A percentile compares a stretch with the other conserved stretches of the same genome.
Conservation (phyloP, 164 flowering plant species). For the Sextonia rubra region DNA sequence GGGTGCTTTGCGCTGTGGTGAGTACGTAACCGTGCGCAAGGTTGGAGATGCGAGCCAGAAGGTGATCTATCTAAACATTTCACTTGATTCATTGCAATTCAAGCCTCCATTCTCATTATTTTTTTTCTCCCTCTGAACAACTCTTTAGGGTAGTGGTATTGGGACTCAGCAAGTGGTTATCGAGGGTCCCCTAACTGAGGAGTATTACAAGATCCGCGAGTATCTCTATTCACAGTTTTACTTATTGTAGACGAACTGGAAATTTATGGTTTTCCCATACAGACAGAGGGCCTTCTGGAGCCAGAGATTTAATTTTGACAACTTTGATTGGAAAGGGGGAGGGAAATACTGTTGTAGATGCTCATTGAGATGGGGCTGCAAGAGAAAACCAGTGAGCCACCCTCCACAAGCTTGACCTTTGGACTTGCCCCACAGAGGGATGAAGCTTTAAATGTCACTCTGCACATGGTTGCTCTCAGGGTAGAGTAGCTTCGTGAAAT, state of each 20-base stretch:
- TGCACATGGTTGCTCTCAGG: no score
- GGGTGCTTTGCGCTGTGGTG: conserved; percentile 91
- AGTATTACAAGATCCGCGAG: conserved; percentile 83
- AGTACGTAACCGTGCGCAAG: conserved; percentile 77
- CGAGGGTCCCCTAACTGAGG: conserved; percentile 88
- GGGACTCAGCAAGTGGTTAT: conserved; percentile 78
- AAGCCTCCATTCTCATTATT: neutral
- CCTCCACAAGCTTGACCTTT: no score
- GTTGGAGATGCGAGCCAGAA: conserved; percentile 78
- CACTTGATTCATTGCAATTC: neutral
- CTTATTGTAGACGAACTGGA: conserved; percentile 36
- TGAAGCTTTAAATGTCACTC: no score
- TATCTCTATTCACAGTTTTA: conserved; percentile 86
- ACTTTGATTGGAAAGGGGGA: no score
- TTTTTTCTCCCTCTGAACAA: neutral
- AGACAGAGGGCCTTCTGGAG: no score
- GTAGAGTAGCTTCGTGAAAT: no score
- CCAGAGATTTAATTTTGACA: no score
- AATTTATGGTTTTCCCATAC: no score
- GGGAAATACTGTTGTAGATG: no score
- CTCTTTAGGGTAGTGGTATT: conserved; percentile 56
- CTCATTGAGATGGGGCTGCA: no score
- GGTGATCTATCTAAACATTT: conserved; percentile 33
- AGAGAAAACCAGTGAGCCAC: no score
- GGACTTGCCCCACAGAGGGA: no score